Percentiles rank a stretch among this genome's conserved stretches.
phyloP scores from a whole-genome alignment of 768 basidiomycete genomes.

The Royoungia palumana region DNA sequence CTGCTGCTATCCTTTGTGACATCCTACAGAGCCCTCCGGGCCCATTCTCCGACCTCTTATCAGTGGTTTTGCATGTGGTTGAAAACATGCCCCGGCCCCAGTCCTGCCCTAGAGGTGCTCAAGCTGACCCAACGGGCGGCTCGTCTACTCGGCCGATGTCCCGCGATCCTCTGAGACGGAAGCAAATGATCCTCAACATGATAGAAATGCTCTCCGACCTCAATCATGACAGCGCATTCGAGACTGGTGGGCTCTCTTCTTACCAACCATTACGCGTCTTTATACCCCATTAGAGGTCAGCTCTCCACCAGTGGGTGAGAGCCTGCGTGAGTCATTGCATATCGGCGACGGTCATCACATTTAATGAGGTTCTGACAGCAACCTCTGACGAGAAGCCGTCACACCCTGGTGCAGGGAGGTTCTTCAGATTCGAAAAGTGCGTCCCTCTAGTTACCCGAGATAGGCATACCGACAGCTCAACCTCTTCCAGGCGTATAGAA shows the following conservation, averaged over 20 bases:
- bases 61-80: constrained; percentile 25
- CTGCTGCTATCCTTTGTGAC: constrained; percentile 25
- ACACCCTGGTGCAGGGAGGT: constrained; percentile 47
- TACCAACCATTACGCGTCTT: constrained; percentile 2
- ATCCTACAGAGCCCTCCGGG: constrained; percentile 21
- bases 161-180: constrained; percentile 34
- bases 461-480: constrained; percentile 5
- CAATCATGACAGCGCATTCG: constrained; percentile 36
- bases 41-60: constrained; percentile 21
- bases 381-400: constrained; percentile 51
- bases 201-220: constrained; percentile 47
- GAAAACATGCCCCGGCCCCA: constrained; percentile 24
- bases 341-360: constrained; percentile 1
- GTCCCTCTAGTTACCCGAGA: constrained; percentile 8
- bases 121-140: constrained; percentile 22
- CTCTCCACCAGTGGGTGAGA: constrained; percentile 43
- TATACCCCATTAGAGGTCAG: constrained; percentile 17
- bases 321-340: constrained; percentile 32
- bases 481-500: constrained; percentile 38
- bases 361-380: constrained; percentile 20
- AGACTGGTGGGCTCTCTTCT: constrained; percentile 28
- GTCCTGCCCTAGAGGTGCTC: constrained; percentile 28
- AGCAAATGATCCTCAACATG: constrained; percentile 45
- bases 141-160: constrained; percentile 30
- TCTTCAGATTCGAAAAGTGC: constrained; percentile 47